Base-by-base conservation (phyloP, 2,329 filamentous ascomycete species). In the Sclerotinia minor region DNA sequence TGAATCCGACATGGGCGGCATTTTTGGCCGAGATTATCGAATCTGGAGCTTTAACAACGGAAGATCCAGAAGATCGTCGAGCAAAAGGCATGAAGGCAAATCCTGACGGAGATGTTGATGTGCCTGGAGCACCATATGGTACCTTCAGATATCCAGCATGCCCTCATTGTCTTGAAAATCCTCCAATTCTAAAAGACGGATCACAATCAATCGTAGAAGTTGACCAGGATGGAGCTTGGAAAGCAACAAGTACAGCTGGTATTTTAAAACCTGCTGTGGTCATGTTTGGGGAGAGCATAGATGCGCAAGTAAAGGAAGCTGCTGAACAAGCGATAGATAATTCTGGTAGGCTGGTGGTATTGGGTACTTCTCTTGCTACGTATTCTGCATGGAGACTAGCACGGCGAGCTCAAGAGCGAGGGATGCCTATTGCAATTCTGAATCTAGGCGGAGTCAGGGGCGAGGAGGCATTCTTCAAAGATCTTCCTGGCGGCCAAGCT, bases 281-380 rank as follows among this genome's bases (percentile, higher is more conserved):
- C 74, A 97, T 98, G 92, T 98, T 98, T 77, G 95, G 95, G 21
- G 95, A 98, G 79, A 94, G 87, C 69, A 96, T 98, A 61, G 82
- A 86, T 0, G 78, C 80, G 1, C 75, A 80, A 1, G 88, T 94
- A 47, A 97, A 96, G 78, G 78, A 81, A 1, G 88, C 87, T 0
- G 94, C 94, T 1, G 94, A 98, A 76, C 80, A 87, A 38, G 90
- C 91, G 17, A 87, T 98, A 61, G 92, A 97, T 75, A 84, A 84
- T 38, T 91, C 92, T 1, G 88, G 87, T 7, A 86, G 87, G 69
- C 79, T 98, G 47, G 81, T 98, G 29, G 85, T 98, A 11, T 78
- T 98, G 21, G 95, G 94, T 5, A 97, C 92, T 47, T 97, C 92
- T 70, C 83, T 98, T 59, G 95, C 95, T 7, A 98, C 95, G 0